These are phyloP conservation scores for Penicillium herquei DNA, from an alignment of 495 filamentous ascomycete species.

Conservation along the genomic window DNA sequence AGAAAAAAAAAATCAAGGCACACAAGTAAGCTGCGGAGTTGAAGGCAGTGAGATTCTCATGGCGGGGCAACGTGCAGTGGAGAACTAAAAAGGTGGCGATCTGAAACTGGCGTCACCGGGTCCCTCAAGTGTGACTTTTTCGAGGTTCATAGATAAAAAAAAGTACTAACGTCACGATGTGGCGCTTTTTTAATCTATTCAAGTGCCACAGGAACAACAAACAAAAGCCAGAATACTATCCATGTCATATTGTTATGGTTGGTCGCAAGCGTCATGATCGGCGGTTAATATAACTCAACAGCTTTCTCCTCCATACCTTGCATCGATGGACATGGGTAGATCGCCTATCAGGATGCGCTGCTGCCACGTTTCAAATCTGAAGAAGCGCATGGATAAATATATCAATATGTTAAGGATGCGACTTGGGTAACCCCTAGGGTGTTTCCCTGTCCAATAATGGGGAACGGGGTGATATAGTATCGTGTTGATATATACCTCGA, in stretches of 20 bases:
- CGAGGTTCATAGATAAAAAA: neutral
- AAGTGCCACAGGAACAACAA: conserved; percentile 9
- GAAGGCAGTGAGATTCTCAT: conserved; percentile 19
- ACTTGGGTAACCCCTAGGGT: neutral
- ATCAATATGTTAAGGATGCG: neutral
- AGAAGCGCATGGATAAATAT: neutral
- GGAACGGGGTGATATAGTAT: no score
- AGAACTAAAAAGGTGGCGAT: conserved; percentile 16
- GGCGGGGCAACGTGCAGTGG: conserved; percentile 15
- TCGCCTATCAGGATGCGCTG: conserved; percentile 8
- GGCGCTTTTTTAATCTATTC: conserved; percentile 21
- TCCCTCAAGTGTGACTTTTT: neutral
- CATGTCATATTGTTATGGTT: conserved; percentile 5
- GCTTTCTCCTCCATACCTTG: neutral
- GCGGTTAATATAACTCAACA: conserved; percentile 6
- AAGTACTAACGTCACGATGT: conserved; percentile 14
- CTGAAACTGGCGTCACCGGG: conserved; percentile 17
- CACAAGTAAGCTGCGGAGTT: neutral
- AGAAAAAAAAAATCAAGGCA: neutral
- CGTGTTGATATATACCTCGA: no score
- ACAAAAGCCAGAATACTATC: neutral
- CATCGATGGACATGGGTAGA: conserved; percentile 2
- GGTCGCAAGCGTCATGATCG: conserved; percentile 13
- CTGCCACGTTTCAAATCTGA: conserved; percentile 3
- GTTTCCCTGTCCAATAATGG: no score